Conservation (phyloP, 257 asterid genomes). For the Schizonepeta tenuifolia region DNA sequence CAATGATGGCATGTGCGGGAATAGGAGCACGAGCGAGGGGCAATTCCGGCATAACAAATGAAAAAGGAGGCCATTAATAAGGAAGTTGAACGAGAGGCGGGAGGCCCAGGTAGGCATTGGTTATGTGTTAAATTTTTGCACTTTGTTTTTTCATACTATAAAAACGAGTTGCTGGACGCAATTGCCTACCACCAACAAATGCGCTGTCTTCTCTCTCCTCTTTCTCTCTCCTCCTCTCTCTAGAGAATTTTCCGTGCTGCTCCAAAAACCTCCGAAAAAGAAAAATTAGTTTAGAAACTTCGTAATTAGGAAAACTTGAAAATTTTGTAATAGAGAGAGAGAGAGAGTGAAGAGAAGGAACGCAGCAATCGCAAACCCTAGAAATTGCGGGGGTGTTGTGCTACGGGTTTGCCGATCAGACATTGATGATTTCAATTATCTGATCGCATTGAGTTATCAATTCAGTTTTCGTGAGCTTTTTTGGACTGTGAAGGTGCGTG, state of each 20-base stretch:
- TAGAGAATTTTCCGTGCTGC: conserved; percentile 40
- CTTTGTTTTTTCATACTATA: conserved; percentile 34
- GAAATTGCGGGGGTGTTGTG: conserved; percentile 27
- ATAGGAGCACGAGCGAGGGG: conserved; percentile 23
- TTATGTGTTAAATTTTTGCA: neutral
- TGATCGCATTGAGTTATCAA: conserved; percentile 21
- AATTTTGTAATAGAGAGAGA: conserved; percentile 3
- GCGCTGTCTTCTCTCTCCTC: conserved; percentile 47
- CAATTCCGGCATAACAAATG: conserved; percentile 12
- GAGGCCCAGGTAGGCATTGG: conserved; percentile 37
- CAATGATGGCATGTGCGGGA: neutral
- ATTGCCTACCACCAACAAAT: conserved; percentile 51
- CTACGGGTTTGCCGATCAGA: conserved; percentile 54
- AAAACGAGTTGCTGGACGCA: conserved; percentile 45
- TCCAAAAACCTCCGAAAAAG: conserved; percentile 29
- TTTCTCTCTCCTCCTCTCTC: conserved; percentile 7
- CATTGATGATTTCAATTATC: conserved; percentile 30
- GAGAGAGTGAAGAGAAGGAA: neutral
- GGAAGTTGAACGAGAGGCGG: conserved; percentile 44
- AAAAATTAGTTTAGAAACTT: conserved; percentile 21
- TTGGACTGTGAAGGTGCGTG: conserved; percentile 35
- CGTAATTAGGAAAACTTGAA: neutral
- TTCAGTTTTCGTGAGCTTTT: neutral
- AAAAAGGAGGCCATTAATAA: conserved; percentile 35
- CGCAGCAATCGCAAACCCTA: conserved; percentile 58